phyloP scores from a whole-genome alignment of 768 basidiomycete genomes.

The Artomyces pyxidatus region DNA sequence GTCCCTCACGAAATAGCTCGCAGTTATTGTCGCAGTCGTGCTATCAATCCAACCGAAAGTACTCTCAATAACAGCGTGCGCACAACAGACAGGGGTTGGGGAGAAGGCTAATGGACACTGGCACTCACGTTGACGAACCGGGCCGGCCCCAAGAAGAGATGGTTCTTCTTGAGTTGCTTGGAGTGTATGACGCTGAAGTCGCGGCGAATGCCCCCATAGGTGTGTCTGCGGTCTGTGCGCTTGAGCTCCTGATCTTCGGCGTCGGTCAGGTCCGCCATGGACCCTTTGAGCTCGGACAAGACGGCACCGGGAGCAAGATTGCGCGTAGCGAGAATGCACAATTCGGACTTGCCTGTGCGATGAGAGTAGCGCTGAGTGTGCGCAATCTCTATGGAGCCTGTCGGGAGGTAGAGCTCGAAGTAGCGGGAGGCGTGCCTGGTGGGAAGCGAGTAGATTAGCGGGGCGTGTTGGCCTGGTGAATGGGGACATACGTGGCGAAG shows the following conservation, averaged over 20 bases:
- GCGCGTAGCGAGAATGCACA: conserved; percentile 81
- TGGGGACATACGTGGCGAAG: conserved; percentile 75
- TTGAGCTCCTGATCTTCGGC: conserved; percentile 84
- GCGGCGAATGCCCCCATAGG: conserved; percentile 57
- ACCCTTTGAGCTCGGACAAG: conserved; percentile 82
- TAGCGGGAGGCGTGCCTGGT: conserved; percentile 80
- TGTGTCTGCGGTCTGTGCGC: conserved; percentile 60
- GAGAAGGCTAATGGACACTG: conserved; percentile 1
- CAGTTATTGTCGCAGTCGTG: conserved; percentile 89
- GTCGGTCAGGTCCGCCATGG: conserved; percentile 81
- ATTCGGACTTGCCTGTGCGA: conserved; percentile 80
- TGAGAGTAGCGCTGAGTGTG: conserved; percentile 85
- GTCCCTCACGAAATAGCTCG: conserved; percentile 81
- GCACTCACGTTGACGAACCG: conserved; percentile 82
- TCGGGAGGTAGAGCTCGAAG: conserved; percentile 79
- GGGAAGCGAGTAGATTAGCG: conserved; percentile 14
- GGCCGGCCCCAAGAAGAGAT: conserved; percentile 84
- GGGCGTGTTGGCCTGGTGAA: conserved; percentile 18
- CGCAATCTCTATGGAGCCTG: conserved; percentile 79
- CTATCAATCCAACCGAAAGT: conserved; percentile 31
- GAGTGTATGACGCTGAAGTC: conserved; percentile 92
- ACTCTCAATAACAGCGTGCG: conserved; percentile 6
- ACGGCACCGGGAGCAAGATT: conserved; percentile 58
- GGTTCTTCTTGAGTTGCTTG: conserved; percentile 87
- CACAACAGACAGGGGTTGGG: conserved; percentile 12